These are phyloP conservation scores for Rhizophora mangle DNA, from an alignment of 345 rosid species.

Conservation along the genomic window DNA sequence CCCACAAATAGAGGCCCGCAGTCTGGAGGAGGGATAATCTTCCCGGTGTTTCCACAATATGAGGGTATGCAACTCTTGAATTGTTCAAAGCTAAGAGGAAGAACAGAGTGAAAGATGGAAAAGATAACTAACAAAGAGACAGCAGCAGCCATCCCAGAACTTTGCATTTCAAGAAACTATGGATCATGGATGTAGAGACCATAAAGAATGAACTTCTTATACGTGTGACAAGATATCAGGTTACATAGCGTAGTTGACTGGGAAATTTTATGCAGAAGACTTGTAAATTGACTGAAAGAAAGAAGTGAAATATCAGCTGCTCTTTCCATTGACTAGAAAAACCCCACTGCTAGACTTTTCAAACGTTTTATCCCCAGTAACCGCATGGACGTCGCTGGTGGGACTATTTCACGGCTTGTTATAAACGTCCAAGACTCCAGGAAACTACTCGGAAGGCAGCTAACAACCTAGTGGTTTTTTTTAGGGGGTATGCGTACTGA, in stretches of 20 bases:
- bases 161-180: not conserved
- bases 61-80: not conserved
- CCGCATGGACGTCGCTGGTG: too few relatives aligned
- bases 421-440: too few relatives aligned
- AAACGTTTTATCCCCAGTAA: too few relatives aligned
- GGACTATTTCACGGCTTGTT: too few relatives aligned
- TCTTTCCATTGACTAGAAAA: too few relatives aligned
- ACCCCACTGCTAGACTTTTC: too few relatives aligned
- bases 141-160: not conserved
- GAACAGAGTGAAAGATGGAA: not conserved
- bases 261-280: slow-evolving; percentile 19
- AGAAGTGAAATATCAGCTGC: too few relatives aligned
- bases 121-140: not conserved
- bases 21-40: not conserved
- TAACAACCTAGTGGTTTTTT: too few relatives aligned
- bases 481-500: too few relatives aligned
- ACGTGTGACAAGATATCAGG: not conserved
- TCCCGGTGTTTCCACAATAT: slow-evolving; percentile 26
- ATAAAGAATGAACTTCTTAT: not conserved
- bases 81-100: not conserved
- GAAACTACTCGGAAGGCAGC: too few relatives aligned
- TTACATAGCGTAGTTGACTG: not conserved
- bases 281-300: not conserved
- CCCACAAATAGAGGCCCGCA: slow-evolving; percentile 30
- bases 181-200: not conserved